phyloP scores from a whole-genome alignment of 257 asterid genomes.

The Coffea eugenioides region DNA sequence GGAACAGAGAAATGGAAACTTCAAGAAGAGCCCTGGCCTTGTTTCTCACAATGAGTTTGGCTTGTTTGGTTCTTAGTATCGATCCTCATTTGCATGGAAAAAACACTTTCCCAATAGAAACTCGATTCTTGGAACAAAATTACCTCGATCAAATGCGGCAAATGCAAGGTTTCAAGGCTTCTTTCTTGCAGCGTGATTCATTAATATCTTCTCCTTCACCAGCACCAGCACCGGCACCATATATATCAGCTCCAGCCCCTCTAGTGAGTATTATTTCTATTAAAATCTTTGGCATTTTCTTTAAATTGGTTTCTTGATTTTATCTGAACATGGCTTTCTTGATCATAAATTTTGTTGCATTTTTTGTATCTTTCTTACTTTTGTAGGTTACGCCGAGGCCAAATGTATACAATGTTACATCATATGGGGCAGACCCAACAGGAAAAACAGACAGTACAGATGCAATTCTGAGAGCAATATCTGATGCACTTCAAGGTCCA shows the following conservation, averaged over 20 bases:
- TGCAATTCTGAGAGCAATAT: constrained; percentile 56
- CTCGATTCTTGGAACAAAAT: neutral
- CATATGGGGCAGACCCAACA: constrained; percentile 90
- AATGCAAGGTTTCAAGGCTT: constrained; percentile 25
- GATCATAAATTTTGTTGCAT: neutral
- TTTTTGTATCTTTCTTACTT: neutral
- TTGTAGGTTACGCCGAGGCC: constrained; percentile 34
- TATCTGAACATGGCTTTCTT: neutral
- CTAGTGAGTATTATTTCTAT: neutral
- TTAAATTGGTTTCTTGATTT: neutral
- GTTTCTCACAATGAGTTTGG: constrained; percentile 1
- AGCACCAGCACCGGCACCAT: constrained; percentile 1
- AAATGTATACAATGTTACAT: constrained; percentile 53
- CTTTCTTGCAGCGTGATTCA: constrained; percentile 25
- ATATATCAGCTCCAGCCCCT: constrained; percentile 20
- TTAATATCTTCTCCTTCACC: constrained; percentile 14
- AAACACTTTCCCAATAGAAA: constrained; percentile 7
- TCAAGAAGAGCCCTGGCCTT: constrained; percentile 9
- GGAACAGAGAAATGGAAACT: constrained; percentile 4
- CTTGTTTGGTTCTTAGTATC: neutral
- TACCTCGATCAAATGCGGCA: constrained; percentile 16
- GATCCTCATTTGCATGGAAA: constrained; percentile 22
- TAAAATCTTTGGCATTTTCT: neutral
- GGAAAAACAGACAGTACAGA: constrained; percentile 69
- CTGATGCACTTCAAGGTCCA: constrained; percentile 65